Percentiles rank a stretch among this genome's conserved stretches.
phyloP scores from a whole-genome alignment of 495 filamentous ascomycete genomes.

The Neurospora sp. region DNA sequence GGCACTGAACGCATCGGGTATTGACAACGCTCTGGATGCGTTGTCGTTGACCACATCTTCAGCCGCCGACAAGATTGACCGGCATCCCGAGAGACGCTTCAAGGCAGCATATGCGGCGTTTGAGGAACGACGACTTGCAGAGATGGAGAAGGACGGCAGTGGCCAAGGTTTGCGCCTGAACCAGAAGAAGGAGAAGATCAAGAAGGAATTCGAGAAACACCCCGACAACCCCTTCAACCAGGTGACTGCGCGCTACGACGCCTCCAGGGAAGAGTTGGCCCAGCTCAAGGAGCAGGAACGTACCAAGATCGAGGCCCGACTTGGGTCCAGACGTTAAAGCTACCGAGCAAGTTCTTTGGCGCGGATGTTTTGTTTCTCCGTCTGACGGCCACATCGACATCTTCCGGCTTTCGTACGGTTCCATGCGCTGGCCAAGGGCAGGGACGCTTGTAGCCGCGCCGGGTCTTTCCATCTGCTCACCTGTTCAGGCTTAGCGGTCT shows the following conservation, averaged over 20 bases:
- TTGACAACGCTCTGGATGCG: constrained; percentile 85
- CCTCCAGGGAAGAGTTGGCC: constrained; percentile 66
- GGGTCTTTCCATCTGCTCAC: neutral
- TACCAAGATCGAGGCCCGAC: constrained; percentile 60
- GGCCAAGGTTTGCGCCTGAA: constrained; percentile 64
- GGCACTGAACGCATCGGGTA: constrained; percentile 68
- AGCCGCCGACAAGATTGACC: constrained; percentile 57
- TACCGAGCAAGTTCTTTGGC: neutral
- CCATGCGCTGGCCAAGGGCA: constrained; percentile 6
- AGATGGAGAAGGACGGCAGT: constrained; percentile 68
- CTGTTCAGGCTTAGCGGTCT: neutral
- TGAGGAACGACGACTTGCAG: constrained; percentile 72
- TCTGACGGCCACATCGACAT: neutral
- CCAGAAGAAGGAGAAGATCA: constrained; percentile 67
- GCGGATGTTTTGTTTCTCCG: neutral
- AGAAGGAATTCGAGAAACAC: constrained; percentile 83
- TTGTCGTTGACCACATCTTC: constrained; percentile 51
- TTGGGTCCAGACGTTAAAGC: constrained; percentile 29
- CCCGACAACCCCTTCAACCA: constrained; percentile 94
- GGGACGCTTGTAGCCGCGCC: neutral
- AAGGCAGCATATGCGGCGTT: constrained; percentile 82
- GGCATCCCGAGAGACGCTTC: constrained; percentile 75
- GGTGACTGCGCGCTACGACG: constrained; percentile 59
- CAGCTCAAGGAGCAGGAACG: constrained; percentile 57
- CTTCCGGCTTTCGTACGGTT: neutral